Conservation (phyloP, 2,329 filamentous ascomycete genomes). For the Fusarium coicis region DNA sequence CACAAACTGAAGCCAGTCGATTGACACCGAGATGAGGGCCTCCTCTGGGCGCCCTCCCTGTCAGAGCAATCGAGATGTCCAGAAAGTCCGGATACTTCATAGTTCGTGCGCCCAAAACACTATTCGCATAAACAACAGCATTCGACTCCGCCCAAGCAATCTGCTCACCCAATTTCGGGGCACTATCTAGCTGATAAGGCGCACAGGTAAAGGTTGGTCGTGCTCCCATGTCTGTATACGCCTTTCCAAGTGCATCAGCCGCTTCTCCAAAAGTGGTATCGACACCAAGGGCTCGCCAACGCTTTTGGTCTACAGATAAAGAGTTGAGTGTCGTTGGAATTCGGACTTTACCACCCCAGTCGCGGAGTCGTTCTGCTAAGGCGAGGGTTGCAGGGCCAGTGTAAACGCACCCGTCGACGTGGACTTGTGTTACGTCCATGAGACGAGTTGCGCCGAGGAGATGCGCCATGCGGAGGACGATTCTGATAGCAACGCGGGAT, state of each 20-base stretch:
- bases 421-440: constrained; percentile 33
- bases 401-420: constrained; percentile 27
- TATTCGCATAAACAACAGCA: constrained; percentile 39
- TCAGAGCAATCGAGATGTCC: constrained; percentile 32
- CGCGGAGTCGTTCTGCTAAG: constrained; percentile 25
- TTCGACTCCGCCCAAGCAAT: constrained; percentile 38
- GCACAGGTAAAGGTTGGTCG: constrained; percentile 31
- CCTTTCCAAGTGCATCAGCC: constrained; percentile 13
- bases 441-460: constrained; percentile 23
- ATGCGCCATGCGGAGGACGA: constrained; percentile 31
- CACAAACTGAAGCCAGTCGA: constrained; percentile 30
- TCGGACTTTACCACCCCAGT: constrained; percentile 25
- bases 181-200: constrained; percentile 32
- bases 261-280: constrained; percentile 18
- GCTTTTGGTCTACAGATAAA: constrained; percentile 28
- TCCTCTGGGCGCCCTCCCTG: constrained; percentile 27
- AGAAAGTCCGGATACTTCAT: constrained; percentile 36
- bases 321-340: constrained; percentile 35
- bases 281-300: constrained; percentile 30
- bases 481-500: constrained; percentile 11
- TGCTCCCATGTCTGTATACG: constrained; percentile 36
- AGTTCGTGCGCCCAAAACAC: constrained; percentile 34
- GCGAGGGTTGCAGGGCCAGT: constrained; percentile 42
- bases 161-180: constrained; percentile 19
- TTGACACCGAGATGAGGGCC: constrained; percentile 23